Percentiles rank a stretch among this genome's conserved stretches.
phyloP scores from a whole-genome alignment of 2,329 filamentous ascomycete genomes.

The Fonsecaea nubica region DNA sequence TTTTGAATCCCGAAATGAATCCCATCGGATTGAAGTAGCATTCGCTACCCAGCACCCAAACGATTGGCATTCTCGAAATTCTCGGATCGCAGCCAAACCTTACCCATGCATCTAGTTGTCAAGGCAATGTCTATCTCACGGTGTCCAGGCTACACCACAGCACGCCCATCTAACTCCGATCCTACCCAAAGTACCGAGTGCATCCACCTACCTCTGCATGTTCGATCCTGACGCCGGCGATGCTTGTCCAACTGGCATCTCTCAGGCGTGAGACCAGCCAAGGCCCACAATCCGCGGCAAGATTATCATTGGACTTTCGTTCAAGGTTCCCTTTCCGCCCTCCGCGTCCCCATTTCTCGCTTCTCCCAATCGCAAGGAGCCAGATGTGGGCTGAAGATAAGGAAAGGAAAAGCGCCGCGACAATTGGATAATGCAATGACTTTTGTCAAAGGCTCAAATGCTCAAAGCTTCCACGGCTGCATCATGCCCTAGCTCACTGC shows the following conservation, averaged over 20 bases:
- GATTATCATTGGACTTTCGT: not conserved
- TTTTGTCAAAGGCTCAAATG: not conserved
- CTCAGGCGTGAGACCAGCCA: not conserved
- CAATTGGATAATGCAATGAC: conserved; percentile 8
- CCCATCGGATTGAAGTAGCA: not conserved
- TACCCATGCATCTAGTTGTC: no score
- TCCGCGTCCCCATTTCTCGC: not conserved
- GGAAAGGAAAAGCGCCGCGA: not conserved
- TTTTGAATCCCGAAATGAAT: not conserved
- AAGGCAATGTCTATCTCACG: not conserved
- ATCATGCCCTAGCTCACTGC: not conserved
- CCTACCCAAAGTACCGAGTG: not conserved
- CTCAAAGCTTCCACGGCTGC: not conserved
- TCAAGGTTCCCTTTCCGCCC: not conserved
- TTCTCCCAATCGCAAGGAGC: not conserved
- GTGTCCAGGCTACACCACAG: not conserved
- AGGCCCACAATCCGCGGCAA: not conserved
- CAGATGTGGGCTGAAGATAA: conserved; percentile 2
- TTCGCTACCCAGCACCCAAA: no score
- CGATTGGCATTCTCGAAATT: no score
- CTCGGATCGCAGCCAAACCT: no score
- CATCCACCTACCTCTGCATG: not conserved
- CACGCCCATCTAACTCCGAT: not conserved
- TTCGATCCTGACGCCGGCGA: not conserved
- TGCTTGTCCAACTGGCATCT: not conserved